A percentile compares a stretch with the other conserved stretches of the same genome.
These are phyloP conservation scores for Nemania bipapillata DNA, from an alignment of 2,329 filamentous ascomycete species.

Conservation along the genomic window DNA sequence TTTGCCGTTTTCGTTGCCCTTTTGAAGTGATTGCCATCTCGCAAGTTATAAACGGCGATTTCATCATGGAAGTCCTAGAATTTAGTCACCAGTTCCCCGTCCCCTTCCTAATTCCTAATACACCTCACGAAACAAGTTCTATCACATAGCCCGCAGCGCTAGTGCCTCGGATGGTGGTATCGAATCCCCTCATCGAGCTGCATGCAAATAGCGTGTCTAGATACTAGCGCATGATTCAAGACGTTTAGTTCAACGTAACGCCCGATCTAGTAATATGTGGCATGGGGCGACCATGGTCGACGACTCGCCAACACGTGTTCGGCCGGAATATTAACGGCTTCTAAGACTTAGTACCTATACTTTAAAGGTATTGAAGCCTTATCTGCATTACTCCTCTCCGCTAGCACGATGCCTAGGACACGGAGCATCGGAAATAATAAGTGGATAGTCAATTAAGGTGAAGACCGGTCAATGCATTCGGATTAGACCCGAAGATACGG, in stretches of 20 bases:
- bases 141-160: not conserved
- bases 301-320: not conserved
- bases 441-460: not conserved
- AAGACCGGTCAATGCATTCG: not conserved
- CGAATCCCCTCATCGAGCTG: not conserved
- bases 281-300: not conserved
- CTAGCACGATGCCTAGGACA: not conserved
- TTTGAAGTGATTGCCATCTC: no score
- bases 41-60: no score
- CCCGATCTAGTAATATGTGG: not conserved
- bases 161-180: not conserved
- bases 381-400: not conserved
- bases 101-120: not conserved
- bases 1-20: not conserved
- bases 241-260: not conserved
- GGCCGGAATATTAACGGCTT: not conserved
- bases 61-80: no score
- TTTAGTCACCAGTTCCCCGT: no score
- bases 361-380: not conserved
- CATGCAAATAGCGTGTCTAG: not conserved
- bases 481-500: not conserved
- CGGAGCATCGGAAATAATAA: not conserved
- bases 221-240: not conserved
- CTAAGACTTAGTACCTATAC: not conserved
- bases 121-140: not conserved